These are phyloP conservation scores for Protomyces inouyei DNA, from an alignment of 1,139 yeast species.

Conservation along the genomic window DNA sequence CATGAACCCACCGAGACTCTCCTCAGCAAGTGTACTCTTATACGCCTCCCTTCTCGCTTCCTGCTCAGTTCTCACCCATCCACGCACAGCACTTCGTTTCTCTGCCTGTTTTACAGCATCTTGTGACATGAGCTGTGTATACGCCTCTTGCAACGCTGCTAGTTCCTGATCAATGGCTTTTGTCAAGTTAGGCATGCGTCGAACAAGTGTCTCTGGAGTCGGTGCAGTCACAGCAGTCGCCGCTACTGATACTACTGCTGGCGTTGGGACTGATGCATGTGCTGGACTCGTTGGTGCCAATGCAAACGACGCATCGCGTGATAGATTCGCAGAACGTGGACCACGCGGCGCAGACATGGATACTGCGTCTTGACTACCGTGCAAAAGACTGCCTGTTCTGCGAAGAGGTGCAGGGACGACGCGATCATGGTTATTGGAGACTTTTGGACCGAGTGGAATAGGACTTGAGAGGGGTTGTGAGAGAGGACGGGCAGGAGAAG, in stretches of 20 bases:
- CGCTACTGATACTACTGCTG: neutral
- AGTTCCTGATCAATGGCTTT: conserved; percentile 9
- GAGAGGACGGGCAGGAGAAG: too few relatives aligned
- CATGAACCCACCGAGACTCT: neutral
- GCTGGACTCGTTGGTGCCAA: neutral
- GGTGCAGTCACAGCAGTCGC: neutral
- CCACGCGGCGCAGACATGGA: neutral
- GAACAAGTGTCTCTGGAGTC: neutral
- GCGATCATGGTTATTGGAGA: too few relatives aligned
- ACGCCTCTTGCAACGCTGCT: neutral
- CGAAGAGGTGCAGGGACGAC: too few relatives aligned
- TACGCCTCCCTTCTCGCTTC: conserved; percentile 15
- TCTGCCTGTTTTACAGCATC: conserved; percentile 6
- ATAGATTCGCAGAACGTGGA: neutral
- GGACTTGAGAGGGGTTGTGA: too few relatives aligned
- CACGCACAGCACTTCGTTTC: neutral
- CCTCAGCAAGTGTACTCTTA: conserved; percentile 16
- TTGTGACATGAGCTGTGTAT: neutral
- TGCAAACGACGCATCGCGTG: neutral
- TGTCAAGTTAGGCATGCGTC: neutral
- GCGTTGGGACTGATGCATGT: neutral
- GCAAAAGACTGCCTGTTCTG: too few relatives aligned
- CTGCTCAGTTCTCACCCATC: conserved; percentile 2
- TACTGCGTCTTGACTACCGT: neutral
- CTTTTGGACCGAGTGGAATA: neutral